Percentiles rank a stretch among this genome's conserved stretches.
Conservation (phyloP, 176 grass and related monocot species). For the Hyparrhenia diplandra region DNA sequence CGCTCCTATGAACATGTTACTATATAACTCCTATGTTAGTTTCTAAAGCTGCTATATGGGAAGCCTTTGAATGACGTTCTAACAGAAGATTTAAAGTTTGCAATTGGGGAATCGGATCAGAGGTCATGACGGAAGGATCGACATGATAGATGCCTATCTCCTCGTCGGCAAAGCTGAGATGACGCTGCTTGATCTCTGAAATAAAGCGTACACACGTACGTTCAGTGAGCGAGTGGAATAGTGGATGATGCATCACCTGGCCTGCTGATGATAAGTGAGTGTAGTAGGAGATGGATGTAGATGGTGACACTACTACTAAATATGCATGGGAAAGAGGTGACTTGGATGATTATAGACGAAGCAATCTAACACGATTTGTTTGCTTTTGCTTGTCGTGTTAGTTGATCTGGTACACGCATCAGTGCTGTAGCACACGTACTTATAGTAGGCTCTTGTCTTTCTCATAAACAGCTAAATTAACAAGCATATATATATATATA, state of each 20-base stretch:
- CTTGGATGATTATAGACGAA: slow-evolving; percentile 1
- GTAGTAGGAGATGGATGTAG: neutral
- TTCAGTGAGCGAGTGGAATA: neutral
- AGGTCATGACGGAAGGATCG: neutral
- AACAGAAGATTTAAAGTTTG: too few species aligned
- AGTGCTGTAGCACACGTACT: neutral
- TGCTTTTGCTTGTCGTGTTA: neutral
- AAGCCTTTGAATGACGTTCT: too few species aligned
- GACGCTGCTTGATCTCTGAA: neutral
- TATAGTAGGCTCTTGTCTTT: neutral
- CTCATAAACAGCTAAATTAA: neutral
- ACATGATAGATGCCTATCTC: neutral
- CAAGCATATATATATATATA: too few species aligned
- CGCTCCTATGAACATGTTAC: too few species aligned
- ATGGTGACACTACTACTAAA: neutral
- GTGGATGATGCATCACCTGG: neutral
- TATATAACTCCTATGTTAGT: too few species aligned
- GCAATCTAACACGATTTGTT: neutral
- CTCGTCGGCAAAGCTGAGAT: neutral
- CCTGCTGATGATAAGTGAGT: neutral
- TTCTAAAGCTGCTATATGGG: too few species aligned
- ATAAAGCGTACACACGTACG: neutral
- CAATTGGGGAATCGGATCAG: too few species aligned
- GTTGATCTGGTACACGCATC: neutral
- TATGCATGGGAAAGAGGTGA: neutral